These are phyloP conservation scores for Aspergillus bridgeri DNA, from an alignment of 495 filamentous ascomycete genomes.

Conservation along the genomic window DNA sequence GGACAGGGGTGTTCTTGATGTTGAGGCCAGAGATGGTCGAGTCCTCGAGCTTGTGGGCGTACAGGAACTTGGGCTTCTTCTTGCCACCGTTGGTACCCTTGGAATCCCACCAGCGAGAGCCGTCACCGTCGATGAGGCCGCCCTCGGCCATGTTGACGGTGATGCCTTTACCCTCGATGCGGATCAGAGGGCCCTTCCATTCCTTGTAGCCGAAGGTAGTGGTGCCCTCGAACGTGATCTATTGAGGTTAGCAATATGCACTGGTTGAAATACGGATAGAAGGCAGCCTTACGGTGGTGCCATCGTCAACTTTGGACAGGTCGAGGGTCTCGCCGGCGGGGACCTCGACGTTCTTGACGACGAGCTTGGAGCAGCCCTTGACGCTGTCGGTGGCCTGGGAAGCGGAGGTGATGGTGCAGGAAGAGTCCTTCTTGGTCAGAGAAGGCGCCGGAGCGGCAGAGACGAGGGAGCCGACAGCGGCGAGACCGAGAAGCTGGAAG, in stretches of 20 bases:
- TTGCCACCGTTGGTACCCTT: conserved; percentile 53
- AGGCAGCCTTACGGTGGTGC: too few relatives aligned
- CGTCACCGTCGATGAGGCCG: conserved; percentile 42
- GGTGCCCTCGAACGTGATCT: conserved; percentile 50
- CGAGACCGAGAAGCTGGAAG: conserved; percentile 18
- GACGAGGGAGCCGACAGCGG: conserved; percentile 22
- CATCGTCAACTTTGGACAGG: conserved; percentile 42
- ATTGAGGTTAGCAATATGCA: too few relatives aligned
- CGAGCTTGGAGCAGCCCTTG: conserved; percentile 49
- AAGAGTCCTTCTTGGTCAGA: conserved; percentile 29
- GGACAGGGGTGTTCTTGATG: conserved; percentile 61
- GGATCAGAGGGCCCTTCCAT: conserved; percentile 51
- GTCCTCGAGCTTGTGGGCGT: conserved; percentile 43
- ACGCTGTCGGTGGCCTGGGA: conserved; percentile 41
- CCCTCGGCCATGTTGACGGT: conserved; percentile 39
- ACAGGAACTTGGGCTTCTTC: conserved; percentile 58
- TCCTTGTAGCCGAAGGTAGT: conserved; percentile 54
- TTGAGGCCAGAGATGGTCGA: conserved; percentile 42
- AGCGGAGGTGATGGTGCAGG: conserved; percentile 50
- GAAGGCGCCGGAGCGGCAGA: conserved; percentile 28
- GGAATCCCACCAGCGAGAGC: conserved; percentile 51
- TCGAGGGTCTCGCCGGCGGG: conserved; percentile 53
- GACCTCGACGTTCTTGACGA: conserved; percentile 46
- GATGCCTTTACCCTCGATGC: conserved; percentile 43
- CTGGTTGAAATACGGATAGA: too few relatives aligned